Evolutionary conservation across 139 green algal species (phyloP).

Genomic region (Volvox africanus): DNA sequence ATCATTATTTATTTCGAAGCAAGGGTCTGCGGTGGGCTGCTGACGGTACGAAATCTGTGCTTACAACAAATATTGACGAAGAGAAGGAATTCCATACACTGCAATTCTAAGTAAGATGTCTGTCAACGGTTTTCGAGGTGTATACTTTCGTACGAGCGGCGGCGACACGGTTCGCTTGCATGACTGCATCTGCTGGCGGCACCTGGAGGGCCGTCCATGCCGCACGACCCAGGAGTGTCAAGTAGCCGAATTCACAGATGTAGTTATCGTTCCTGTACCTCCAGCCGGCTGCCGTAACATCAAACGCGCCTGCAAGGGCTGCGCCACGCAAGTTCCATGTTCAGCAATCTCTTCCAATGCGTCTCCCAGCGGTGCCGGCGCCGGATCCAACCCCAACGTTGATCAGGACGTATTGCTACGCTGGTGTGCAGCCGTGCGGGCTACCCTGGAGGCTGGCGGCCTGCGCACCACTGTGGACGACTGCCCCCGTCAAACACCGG

Average conservation of each 20-base stretch:
- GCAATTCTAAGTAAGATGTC: not conserved
- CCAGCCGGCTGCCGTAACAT: not conserved
- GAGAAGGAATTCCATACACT: not conserved
- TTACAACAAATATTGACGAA: not conserved
- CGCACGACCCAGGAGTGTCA: not conserved
- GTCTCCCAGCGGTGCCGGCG: not conserved
- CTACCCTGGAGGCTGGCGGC: not conserved
- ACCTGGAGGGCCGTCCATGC: conserved; percentile 36
- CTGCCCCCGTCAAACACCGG: conserved; percentile 1
- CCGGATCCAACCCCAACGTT: not conserved
- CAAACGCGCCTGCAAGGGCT: conserved; percentile 3
- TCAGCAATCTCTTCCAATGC: too few species aligned
- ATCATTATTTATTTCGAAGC: too few species aligned
- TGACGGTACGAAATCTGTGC: too few species aligned
- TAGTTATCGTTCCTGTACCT: conserved; percentile 15
- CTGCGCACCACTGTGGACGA: not conserved
- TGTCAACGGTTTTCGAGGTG: not conserved
- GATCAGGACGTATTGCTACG: not conserved
- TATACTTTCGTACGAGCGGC: not conserved
- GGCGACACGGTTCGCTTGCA: not conserved
- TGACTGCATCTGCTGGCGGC: conserved; percentile 27
- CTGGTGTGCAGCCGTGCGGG: not conserved
- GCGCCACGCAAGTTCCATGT: too few species aligned
- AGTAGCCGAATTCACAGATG: not conserved
- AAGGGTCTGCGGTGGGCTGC: too few species aligned